Base-by-base conservation (phyloP, 2,329 filamentous ascomycete genomes). In the Penicillium sp. region DNA sequence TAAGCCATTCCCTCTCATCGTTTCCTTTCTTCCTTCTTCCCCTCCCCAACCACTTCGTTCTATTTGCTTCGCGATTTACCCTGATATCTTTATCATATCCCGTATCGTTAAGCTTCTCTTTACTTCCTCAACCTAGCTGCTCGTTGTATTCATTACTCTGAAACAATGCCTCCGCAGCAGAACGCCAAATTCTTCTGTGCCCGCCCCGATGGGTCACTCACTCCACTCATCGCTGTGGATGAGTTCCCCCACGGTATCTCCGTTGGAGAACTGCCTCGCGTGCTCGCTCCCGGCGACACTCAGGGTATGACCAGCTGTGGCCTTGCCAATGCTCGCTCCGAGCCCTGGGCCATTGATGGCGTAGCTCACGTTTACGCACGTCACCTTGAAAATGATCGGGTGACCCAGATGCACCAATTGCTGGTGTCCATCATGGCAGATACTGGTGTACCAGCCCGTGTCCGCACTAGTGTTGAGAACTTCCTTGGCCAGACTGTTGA, bases 201-300 rank as follows among this genome's bases (percentile, higher is more conserved):
- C 39, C 75, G 77, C 34, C 69, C 71, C 38, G 71, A 76, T 61
- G 74, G 75, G 29, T 66, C 63, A 7, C 55, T 77, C 42, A 73
- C 72, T 16, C 75, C 77, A 5, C 69, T 80, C 11, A 66, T 80
- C 42, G 73, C 77, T 5, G 61, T 79, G 5, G 78, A 80, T 56
- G 78, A 80, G 57, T 65, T 80, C 1, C 77, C 77, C 2, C 22
- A 63, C 2, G 60, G 66, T 18, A 47, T 80, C 38, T 58, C 60
- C 3, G 68, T 80, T 47, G 67, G 65, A 29, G 74, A 71, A 11
- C 66, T 75, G 14, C 64, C 76, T 45, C 72, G 75, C 14, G 63
- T 50, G 5, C 55, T 80, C 10, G 63, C 61, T 40, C 54, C 68
- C 9, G 64, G 64, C 31, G 73, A 78, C 2, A 77, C 75, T 6